phyloP scores from a whole-genome alignment of 768 basidiomycete genomes.

The Mycena polygramma region DNA sequence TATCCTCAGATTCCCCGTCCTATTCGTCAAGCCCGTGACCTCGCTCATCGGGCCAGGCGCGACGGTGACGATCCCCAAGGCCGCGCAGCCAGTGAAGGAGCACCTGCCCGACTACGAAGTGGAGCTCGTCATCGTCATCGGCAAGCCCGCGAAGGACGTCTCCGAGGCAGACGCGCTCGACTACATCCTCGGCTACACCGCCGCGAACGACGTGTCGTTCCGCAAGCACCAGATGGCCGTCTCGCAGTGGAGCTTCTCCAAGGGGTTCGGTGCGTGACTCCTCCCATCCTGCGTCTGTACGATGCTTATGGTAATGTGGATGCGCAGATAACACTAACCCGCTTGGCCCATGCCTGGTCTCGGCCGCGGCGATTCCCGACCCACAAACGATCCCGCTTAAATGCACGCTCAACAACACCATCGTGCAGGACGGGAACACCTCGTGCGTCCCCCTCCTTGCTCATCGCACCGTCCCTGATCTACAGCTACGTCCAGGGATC shows the following conservation, averaged over 20 bases:
- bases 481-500: constrained; percentile 63
- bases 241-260: constrained; percentile 91
- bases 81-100: constrained; percentile 76
- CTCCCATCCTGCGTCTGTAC: background rate
- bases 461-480: background rate
- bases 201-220: constrained; percentile 86
- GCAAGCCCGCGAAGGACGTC: constrained; percentile 85
- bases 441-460: constrained; percentile 60
- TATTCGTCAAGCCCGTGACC: constrained; percentile 85
- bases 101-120: constrained; percentile 88
- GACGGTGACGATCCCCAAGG: constrained; percentile 73
- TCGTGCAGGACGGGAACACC: constrained; percentile 84
- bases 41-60: constrained; percentile 80
- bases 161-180: constrained; percentile 85
- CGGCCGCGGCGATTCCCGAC: constrained; percentile 71
- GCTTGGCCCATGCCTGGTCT: constrained; percentile 85
- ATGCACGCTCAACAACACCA: constrained; percentile 73
- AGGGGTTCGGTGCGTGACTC: constrained; percentile 76
- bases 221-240: constrained; percentile 84
- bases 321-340: constrained; percentile 75
- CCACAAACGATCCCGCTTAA: constrained; percentile 75
- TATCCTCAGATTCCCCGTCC: constrained; percentile 68
- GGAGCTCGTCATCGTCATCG: constrained; percentile 86
- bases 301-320: background rate
- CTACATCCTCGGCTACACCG: constrained; percentile 88